These are phyloP conservation scores for Tribonema minus DNA, from an alignment of 108 stramenopile species.

Conservation along the genomic window DNA sequence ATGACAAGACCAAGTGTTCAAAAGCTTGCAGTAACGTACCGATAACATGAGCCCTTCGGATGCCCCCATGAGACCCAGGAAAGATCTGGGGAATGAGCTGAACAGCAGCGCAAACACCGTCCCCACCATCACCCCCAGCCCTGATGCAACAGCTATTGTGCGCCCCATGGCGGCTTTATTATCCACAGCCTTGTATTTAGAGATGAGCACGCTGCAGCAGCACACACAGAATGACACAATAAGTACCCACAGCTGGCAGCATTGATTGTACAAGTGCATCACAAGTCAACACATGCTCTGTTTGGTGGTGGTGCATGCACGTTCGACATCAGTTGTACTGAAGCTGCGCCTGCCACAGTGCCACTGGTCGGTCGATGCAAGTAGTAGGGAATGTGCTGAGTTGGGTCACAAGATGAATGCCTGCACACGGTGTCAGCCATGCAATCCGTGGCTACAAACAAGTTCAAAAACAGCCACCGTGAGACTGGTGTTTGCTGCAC, in stretches of 20 bases:
- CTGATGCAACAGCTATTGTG: conserved; percentile 13
- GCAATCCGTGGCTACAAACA: not conserved
- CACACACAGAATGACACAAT: too few species aligned
- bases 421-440: too few species aligned
- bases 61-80: conserved; percentile 30
- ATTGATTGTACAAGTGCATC: not conserved
- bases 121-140: conserved; percentile 8
- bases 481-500: not conserved
- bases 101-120: not conserved
- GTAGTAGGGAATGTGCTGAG: not conserved
- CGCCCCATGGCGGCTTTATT: conserved; percentile 23
- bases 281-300: too few species aligned
- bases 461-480: not conserved
- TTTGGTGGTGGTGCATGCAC: not conserved
- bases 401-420: too few species aligned
- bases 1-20: not conserved
- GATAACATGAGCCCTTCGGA: not conserved
- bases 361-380: not conserved
- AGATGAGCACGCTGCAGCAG: not conserved
- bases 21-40: not conserved
- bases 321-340: not conserved
- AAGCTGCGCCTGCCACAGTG: not conserved
- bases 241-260: too few species aligned
- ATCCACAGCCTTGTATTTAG: not conserved
- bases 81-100: not conserved